Evolutionary conservation across 306 rosid genomes (phyloP), one percentile per base, ranked within the genome.

Genomic region (Elaeagnus macrophylla): DNA sequence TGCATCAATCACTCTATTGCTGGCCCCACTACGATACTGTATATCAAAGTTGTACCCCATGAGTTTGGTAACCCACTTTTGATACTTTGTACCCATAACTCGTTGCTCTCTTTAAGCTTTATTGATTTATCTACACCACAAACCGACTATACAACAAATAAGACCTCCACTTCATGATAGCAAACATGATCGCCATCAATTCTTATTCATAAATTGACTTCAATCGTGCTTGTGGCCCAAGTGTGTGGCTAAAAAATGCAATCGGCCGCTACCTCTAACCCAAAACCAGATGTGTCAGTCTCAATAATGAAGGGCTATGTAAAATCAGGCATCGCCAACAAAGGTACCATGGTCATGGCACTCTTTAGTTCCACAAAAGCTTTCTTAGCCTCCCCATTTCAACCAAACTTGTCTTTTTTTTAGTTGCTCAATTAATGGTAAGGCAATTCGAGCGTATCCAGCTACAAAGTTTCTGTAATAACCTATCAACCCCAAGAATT

Each of bases 331-430:
- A 48, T 1, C 0, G 47, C 10, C 2, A 60, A 6, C 0, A 48
- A 6, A 0, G 39, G 65, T 2, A 39, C 12, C 1, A 10, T 0
- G 0, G 45, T 1, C 37, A 60, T 0, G n/a, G 45, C 36, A 0
- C 1, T n/a, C n/a, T n/a, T n/a, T n/a, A n/a, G 0, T 0, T 35
- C 45, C 6, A 59, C 3, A 1, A 57, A 45, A 1, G 45, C 53
- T 4, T 0, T 0, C 0, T 46, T 2, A 0, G 18, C 11, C 0
- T 2, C 11, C 7, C 7, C 7, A 2, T 1, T 14, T 44, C 54
- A 47, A 0, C 40, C 8, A 18, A 37, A 54, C 0, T n/a, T n/a
- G 3, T 15, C 25, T 11, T 11, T 54, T 54, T 6, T 25, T 25
- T 5, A 53, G 41, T 6, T 10, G 15, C 0, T 20, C 16, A 1